Conservation (phyloP, 768 basidiomycete genomes). For the Boletus sp. region DNA sequence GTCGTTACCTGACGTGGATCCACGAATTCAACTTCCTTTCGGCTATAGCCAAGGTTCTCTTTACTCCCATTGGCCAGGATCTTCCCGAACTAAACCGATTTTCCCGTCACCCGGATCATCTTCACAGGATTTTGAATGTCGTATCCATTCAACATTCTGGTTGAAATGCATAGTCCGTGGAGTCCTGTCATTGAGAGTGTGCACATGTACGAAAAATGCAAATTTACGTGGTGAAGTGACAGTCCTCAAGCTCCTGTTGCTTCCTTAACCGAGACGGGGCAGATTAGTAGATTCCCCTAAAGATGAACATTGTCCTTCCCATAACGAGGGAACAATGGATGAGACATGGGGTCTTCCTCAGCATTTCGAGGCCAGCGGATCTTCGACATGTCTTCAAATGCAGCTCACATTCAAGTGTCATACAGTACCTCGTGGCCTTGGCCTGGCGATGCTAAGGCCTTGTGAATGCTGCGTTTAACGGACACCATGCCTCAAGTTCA, state of each 20-base stretch:
- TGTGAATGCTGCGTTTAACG: conserved; percentile 11
- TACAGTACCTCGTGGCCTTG: conserved; percentile 15
- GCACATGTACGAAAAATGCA: conserved; percentile 16
- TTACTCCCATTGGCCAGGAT: conserved; percentile 20
- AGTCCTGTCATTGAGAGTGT: not conserved
- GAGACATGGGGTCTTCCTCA: conserved; percentile 15
- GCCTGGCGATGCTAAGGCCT: conserved; percentile 8
- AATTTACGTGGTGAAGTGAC: conserved; percentile 22
- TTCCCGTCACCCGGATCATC: conserved; percentile 25
- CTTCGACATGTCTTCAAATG: conserved; percentile 19
- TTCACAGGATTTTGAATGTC: conserved; percentile 14
- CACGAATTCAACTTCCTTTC: not conserved
- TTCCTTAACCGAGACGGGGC: conserved; percentile 23
- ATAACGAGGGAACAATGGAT: conserved; percentile 32
- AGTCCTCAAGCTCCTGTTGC: conserved; percentile 5
- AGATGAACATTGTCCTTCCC: conserved; percentile 30
- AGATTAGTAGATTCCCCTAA: conserved; percentile 19
- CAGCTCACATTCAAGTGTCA: conserved; percentile 15
- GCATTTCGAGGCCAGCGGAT: conserved; percentile 9
- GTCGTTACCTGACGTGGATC: conserved; percentile 2
- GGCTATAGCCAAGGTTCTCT: not conserved
- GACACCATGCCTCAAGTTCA: conserved; percentile 10
- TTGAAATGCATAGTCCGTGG: conserved; percentile 11
- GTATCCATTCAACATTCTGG: not conserved
- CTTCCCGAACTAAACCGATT: conserved; percentile 15